A percentile compares a stretch with the other conserved stretches of the same genome.
Conservation (phyloP, 2,329 filamentous ascomycete genomes). For the Epichloe aotearoae region DNA sequence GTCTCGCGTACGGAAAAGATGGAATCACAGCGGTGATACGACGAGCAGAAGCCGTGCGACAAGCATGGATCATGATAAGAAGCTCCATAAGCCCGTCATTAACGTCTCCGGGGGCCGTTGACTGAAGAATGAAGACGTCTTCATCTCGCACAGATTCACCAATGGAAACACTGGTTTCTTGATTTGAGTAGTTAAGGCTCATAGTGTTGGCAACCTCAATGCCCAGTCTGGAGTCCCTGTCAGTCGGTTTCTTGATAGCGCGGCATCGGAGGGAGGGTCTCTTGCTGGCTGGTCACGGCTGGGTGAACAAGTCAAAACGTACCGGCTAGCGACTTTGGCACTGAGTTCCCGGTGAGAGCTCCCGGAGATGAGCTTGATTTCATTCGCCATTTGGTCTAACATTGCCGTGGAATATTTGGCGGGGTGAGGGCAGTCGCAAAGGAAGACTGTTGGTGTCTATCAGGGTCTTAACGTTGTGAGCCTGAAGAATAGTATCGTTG, state of each 20-base stretch:
- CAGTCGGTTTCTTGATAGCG: constrained; percentile 9
- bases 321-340: constrained; percentile 31
- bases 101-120: constrained; percentile 82
- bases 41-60: constrained; percentile 54
- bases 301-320: constrained; percentile 10
- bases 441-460: background rate
- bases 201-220: constrained; percentile 69
- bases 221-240: constrained; percentile 42
- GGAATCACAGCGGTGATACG: constrained; percentile 92
- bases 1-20: constrained; percentile 90
- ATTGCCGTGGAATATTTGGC: constrained; percentile 13
- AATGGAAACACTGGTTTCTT: constrained; percentile 82
- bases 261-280: constrained; percentile 3
- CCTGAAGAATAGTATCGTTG: too few species aligned
- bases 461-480: too few species aligned
- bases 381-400: constrained; percentile 36
- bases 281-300: background rate
- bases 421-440: background rate
- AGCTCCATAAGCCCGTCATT: constrained; percentile 98
- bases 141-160: constrained; percentile 94
- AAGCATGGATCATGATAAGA: constrained; percentile 95
- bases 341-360: constrained; percentile 36
- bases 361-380: constrained; percentile 39
- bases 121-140: constrained; percentile 96
- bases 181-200: constrained; percentile 75